Conservation (phyloP, 2,329 filamentous ascomycete genomes). For the Penicillium sp. region DNA sequence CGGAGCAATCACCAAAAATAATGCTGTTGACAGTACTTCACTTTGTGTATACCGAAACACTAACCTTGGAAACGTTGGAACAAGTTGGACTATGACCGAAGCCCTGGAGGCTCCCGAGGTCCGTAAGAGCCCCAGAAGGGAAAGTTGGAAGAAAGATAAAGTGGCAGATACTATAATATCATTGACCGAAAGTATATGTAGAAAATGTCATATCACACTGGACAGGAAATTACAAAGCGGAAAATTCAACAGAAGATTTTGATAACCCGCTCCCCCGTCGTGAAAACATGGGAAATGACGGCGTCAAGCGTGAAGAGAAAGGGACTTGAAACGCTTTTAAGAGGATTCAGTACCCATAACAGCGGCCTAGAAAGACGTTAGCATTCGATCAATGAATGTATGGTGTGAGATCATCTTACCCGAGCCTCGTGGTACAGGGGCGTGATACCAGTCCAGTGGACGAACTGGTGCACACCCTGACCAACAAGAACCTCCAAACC, state of each 20-base stretch:
- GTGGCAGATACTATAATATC: neutral
- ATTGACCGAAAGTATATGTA: slow-evolving; percentile 4
- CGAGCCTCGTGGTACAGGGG: slow-evolving; percentile 65
- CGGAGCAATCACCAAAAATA: neutral
- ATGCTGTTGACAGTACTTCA: no score
- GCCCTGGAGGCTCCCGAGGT: no score
- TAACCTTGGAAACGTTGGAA: no score
- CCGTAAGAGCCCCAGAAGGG: no score
- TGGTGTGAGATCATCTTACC: slow-evolving; percentile 38
- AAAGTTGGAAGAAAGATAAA: neutral
- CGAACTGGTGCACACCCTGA: slow-evolving; percentile 74
- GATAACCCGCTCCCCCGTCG: neutral
- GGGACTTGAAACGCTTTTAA: slow-evolving; percentile 1
- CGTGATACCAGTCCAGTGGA: slow-evolving; percentile 26
- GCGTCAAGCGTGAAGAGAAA: neutral
- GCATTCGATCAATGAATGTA: neutral
- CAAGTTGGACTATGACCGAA: no score
- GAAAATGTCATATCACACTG: neutral
- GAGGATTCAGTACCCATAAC: slow-evolving; percentile 27
- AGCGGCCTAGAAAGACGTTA: slow-evolving; percentile 23
- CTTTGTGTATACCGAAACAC: no score
- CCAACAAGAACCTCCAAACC: slow-evolving; percentile 87
- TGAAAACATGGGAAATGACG: slow-evolving; percentile 4
- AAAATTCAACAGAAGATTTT: neutral
- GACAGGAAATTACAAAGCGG: neutral